Base-by-base conservation (phyloP, 2,329 filamentous ascomycete genomes). In the Venturiaceae sp. region DNA sequence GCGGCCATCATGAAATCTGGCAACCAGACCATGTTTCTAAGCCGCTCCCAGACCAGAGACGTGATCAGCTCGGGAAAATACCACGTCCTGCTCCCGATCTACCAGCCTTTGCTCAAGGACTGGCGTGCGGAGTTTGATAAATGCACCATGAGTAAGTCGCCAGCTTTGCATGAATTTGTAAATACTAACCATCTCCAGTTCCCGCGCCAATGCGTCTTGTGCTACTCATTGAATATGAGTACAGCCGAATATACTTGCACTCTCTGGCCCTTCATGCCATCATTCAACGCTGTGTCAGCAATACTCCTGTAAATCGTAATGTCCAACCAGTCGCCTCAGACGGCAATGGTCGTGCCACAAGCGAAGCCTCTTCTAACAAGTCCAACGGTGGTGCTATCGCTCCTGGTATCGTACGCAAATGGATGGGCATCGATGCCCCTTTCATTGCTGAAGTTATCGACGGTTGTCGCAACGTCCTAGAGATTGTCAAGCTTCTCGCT, bases 251-350 rank as follows among this genome's bases (percentile, higher is more conserved):
- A 55, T 97, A 97, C 68, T 83, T 96, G 74, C 96, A 97, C 71
- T 96, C 92, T 0, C 79, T 99, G 1, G 92, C 92, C 2, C 77
- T 99, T 1, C 94, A 99, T 73, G 94, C 94, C 23, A 91, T 97
- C 3, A 90, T 97, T 5, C 92, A 96, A 72, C 84, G 92, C 61
- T 96, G 90, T 73, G 92, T 90, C 6, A 91, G 82, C 61, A 87
- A 92, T 63, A 84, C 85, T 2, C 71, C 50, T 23, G 21, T 41
- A 13, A 39, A 52, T 16, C 28, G 23, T 11, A 39, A 60, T 39
- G 26, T 53, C 37, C 37, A 59, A 21, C 75, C 74, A 11, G 76
- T 77, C 60, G 73, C 71, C 21, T 14, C 33, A 9, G 44, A 58
- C 28, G 39, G n/a, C 7, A 56, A 56, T 56, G 55, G 55, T n/a